Percentiles rank a stretch among this genome's conserved stretches.
Conservation (phyloP, 2,329 filamentous ascomycete species). For the Gremmenia infestans region DNA sequence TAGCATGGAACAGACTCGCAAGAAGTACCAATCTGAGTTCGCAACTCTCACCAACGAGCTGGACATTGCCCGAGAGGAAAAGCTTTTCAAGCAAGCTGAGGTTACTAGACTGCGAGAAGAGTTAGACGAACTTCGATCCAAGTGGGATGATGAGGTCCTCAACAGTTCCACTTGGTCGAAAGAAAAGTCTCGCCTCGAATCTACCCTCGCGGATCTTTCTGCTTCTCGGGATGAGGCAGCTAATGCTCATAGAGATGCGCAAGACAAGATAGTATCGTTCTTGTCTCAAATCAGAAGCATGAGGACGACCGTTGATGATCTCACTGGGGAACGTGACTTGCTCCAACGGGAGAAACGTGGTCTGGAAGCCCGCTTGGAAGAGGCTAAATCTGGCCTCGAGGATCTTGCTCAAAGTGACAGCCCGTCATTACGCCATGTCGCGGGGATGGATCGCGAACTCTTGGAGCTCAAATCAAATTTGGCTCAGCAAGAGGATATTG, state of each 20-base stretch:
- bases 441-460: constrained; percentile 81
- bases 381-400: constrained; percentile 84
- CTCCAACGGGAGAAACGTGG: constrained; percentile 85
- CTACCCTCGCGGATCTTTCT: constrained; percentile 81
- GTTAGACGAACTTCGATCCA: constrained; percentile 86
- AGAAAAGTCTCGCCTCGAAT: constrained; percentile 88
- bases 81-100: constrained; percentile 78
- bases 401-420: constrained; percentile 81
- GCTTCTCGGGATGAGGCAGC: constrained; percentile 92
- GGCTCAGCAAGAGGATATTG: constrained; percentile 90
- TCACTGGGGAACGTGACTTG: constrained; percentile 77
- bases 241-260: constrained; percentile 88
- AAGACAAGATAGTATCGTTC: constrained; percentile 85
- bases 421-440: constrained; percentile 83
- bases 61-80: constrained; percentile 87
- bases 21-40: constrained; percentile 95
- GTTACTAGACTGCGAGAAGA: constrained; percentile 89
- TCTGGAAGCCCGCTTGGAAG: constrained; percentile 76
- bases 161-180: constrained; percentile 99
- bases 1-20: constrained; percentile 92
- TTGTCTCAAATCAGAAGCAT: constrained; percentile 84
- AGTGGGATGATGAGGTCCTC: constrained; percentile 97
- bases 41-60: constrained; percentile 85
- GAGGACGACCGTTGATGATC: constrained; percentile 79
- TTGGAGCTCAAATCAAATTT: constrained; percentile 83